Evolutionary conservation across 176 grass and related monocot genomes (phyloP), one percentile per base, ranked within the genome.

Genomic region (Hordeum marinum): DNA sequence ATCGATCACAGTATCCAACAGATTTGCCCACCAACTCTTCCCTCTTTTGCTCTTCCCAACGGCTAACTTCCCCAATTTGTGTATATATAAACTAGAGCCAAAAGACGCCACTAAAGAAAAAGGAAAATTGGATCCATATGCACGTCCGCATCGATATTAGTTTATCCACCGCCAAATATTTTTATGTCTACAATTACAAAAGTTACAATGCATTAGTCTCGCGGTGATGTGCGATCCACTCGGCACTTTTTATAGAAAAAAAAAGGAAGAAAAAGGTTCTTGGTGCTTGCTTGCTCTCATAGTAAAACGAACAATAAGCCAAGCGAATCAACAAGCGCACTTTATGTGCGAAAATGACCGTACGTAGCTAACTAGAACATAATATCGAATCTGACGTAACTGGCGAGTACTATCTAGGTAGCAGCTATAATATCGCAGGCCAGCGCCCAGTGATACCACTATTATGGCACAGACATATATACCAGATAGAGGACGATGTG

Each of bases 261-360:
- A 41, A 72, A 71, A 85, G 6, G 29, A 78, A 0, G 70, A 75
- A 31, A 52, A 18, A 52, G 46, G 46, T 50, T 17, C 46, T 4
- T 20, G 63, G 66, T 27, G 74, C 81, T 63, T 26, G 63, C 45
- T 79, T 65, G 57, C 67, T 73, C 84, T 90, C 58, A 68, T 73
- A 80, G 27, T 64, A 31, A 74, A 80, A 87, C 31, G 41, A 84
- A 67, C 82, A 75, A 52, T 80, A 80, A 42, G 37, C 46, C 37
- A 83, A 75, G 40, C 34, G 80, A 82, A 27, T 61, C 80, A 70
- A 57, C 80, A 62, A 68, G 64, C 31, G 75, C 8, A 61, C 48
- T 79, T 70, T 84, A 37, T 24, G 4, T 68, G 66, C 26, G 34
- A 43, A 82, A 77, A 85, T 11, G 87, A 75, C 42, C 43, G 67